phyloP scores from a whole-genome alignment of 2,329 filamentous ascomycete genomes.

The Ophiostoma australiae region DNA sequence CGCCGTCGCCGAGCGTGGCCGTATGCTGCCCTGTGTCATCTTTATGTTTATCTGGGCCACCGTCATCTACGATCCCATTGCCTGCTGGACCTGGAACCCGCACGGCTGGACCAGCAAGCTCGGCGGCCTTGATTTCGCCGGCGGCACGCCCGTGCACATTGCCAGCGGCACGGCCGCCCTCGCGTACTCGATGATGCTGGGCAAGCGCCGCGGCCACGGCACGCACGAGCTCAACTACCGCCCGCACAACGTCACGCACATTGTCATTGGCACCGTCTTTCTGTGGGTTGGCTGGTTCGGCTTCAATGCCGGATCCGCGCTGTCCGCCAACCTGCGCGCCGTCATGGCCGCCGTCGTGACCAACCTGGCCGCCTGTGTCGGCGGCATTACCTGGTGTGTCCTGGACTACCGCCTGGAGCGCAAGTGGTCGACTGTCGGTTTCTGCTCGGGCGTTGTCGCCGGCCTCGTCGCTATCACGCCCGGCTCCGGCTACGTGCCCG shows the following conservation, averaged over 20 bases:
- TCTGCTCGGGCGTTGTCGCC: conserved; percentile 84
- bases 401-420: conserved; percentile 83
- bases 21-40: conserved; percentile 80
- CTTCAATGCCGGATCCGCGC: conserved; percentile 83
- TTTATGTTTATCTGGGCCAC: conserved; percentile 95
- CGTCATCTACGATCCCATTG: conserved; percentile 84
- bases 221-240: conserved; percentile 79
- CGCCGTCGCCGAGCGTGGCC: conserved; percentile 78
- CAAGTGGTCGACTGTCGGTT: conserved; percentile 90
- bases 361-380: conserved; percentile 76
- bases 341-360: conserved; percentile 84
- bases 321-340: conserved; percentile 75
- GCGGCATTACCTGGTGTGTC: conserved; percentile 83
- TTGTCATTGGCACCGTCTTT: conserved; percentile 88
- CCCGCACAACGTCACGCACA: conserved; percentile 87
- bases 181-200: conserved; percentile 87
- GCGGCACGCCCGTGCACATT: conserved; percentile 87
- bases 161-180: conserved; percentile 76
- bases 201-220: conserved; percentile 76
- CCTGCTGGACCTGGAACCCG: conserved; percentile 92
- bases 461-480: conserved; percentile 86
- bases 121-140: conserved; percentile 82
- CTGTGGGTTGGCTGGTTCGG: conserved; percentile 97
- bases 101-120: conserved; percentile 73
- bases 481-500: conserved; percentile 75